A percentile compares a stretch with the other conserved stretches of the same genome.
phyloP scores from a whole-genome alignment of 2,329 filamentous ascomycete species.

The Teratosphaeria zuluensis region DNA sequence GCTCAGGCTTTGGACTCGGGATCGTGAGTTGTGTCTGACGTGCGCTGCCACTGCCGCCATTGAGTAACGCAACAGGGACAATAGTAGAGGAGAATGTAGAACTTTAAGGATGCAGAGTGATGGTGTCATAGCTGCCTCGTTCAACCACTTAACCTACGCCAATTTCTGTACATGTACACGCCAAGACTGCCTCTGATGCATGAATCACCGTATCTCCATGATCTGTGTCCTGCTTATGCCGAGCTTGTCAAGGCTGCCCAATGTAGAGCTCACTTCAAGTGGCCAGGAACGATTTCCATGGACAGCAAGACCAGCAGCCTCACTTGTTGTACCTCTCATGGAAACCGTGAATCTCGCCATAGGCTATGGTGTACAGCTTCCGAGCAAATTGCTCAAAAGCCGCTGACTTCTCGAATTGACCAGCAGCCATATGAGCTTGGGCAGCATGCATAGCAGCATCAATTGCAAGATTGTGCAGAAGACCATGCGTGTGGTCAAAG shows the following conservation, averaged over 20 bases:
- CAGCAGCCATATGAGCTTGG: not conserved
- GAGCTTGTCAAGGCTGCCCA: not conserved
- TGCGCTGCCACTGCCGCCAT: no score
- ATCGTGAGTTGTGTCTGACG: no score
- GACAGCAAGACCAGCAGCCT: not conserved
- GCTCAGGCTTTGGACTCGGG: no score
- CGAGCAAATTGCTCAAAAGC: slow-evolving; percentile 7
- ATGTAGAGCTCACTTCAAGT: not conserved
- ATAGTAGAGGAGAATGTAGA: no score
- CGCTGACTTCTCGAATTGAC: slow-evolving; percentile 1
- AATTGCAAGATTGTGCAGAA: slow-evolving; percentile 1
- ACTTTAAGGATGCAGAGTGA: not conserved
- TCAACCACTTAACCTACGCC: not conserved
- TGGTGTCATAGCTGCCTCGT: not conserved
- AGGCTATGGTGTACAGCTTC: slow-evolving; percentile 6
- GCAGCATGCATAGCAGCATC: slow-evolving; percentile 8
- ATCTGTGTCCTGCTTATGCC: not conserved
- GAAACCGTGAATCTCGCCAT: slow-evolving; percentile 7
- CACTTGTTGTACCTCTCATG: not conserved
- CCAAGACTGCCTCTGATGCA: not conserved
- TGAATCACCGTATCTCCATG: not conserved
- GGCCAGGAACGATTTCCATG: not conserved
- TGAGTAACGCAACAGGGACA: no score
- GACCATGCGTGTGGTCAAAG: not conserved
- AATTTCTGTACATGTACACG: not conserved